These are phyloP conservation scores for Hyaloscypha bicolor DNA, from an alignment of 495 filamentous ascomycete species.

Conservation along the genomic window DNA sequence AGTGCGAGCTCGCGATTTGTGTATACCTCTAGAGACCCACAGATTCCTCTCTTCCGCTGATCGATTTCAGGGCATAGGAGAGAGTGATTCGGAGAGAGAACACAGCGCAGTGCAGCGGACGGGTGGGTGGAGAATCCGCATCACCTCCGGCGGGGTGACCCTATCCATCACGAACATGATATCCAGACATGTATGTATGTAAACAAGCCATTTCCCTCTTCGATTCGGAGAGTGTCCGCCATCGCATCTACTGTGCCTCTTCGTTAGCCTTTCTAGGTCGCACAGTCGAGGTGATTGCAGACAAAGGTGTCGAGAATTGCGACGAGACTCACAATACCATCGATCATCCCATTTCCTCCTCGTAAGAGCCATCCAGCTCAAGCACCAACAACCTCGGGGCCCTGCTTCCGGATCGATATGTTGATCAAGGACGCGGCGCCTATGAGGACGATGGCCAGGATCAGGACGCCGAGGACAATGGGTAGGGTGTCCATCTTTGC, in stretches of 20 bases:
- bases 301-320: too few species aligned
- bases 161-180: background rate
- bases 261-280: background rate
- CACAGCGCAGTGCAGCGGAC: too few species aligned
- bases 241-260: background rate
- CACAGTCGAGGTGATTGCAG: background rate
- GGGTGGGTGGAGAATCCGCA: too few species aligned
- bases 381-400: background rate
- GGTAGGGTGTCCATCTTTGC: background rate
- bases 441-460: background rate
- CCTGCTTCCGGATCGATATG: background rate
- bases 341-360: background rate
- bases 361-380: background rate
- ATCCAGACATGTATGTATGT: too few species aligned
- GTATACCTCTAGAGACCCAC: too few species aligned
- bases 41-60: too few species aligned
- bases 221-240: background rate
- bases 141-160: too few species aligned
- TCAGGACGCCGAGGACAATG: slow-evolving; percentile 1
- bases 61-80: too few species aligned
- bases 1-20: too few species aligned
- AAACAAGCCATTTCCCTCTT: background rate
- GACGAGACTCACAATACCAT: too few species aligned
- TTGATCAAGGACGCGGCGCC: slow-evolving; percentile 5
- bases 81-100: too few species aligned